Percentiles rank a stretch among this genome's conserved stretches.
These are phyloP conservation scores for Fraxinus excelsior DNA, from an alignment of 257 asterid genomes.

Conservation along the genomic window DNA sequence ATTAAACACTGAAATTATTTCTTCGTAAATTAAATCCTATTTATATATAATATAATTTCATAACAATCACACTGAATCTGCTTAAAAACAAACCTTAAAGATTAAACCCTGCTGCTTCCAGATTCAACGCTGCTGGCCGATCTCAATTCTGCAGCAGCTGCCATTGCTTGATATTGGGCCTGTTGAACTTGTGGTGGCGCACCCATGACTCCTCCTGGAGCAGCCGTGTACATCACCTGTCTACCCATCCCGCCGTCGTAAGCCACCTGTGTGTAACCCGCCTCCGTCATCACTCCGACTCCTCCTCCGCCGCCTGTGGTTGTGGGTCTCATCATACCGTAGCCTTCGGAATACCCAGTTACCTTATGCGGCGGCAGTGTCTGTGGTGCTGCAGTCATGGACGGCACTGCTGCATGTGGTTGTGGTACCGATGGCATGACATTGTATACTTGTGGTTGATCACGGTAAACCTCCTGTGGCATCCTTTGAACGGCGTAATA, in stretches of 20 bases:
- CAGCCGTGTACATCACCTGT: conserved; percentile 62
- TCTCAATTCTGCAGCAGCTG: conserved; percentile 45
- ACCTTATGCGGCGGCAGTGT: conserved; percentile 32
- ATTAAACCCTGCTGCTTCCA: conserved; percentile 45
- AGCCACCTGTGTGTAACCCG: conserved; percentile 69
- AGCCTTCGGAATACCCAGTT: conserved; percentile 50
- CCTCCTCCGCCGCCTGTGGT: conserved; percentile 34
- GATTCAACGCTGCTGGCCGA: conserved; percentile 40
- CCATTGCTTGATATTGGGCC: conserved; percentile 44
- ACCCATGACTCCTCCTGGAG: no score
- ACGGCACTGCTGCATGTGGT: conserved; percentile 18
- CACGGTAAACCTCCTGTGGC: conserved; percentile 62
- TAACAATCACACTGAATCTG: conserved; percentile 1
- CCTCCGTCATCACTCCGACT: conserved; percentile 38
- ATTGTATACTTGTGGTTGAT: conserved; percentile 37
- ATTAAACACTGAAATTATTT: not conserved
- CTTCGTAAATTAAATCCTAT: conserved; percentile 5
- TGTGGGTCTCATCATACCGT: conserved; percentile 47
- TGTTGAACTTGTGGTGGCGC: conserved; percentile 43
- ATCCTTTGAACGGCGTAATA: conserved; percentile 75
- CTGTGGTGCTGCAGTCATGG: conserved; percentile 37
- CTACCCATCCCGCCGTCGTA: conserved; percentile 72
- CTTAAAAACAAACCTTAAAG: conserved; percentile 46
- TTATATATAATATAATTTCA: conserved; percentile 4
- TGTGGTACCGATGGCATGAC: conserved; percentile 15